Percentiles rank a stretch among this genome's conserved stretches.
Conservation (phyloP, 2,329 filamentous ascomycete species). For the Phyllosticta citriasiana region DNA sequence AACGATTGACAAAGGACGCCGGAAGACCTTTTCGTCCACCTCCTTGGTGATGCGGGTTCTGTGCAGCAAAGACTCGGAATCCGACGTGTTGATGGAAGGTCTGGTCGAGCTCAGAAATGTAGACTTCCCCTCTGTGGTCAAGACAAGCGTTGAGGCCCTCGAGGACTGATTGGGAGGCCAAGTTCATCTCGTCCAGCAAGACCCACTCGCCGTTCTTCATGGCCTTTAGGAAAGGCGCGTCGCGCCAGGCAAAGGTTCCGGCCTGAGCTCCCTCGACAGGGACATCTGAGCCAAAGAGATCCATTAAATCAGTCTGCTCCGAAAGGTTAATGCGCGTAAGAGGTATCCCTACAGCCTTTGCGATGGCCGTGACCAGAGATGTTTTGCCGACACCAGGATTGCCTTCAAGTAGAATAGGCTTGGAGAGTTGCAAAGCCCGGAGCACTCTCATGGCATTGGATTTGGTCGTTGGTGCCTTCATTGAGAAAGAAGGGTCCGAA, state of each 20-base stretch:
- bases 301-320: conserved; percentile 95
- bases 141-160: conserved; percentile 95
- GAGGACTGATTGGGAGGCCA: conserved; percentile 91
- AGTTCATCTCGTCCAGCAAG: conserved; percentile 94
- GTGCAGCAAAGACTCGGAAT: conserved; percentile 92
- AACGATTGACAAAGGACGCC: conserved; percentile 93
- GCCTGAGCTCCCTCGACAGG: conserved; percentile 87
- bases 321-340: conserved; percentile 94
- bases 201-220: conserved; percentile 99
- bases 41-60: conserved; percentile 96
- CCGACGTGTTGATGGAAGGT: conserved; percentile 81
- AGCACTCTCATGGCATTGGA: conserved; percentile 85
- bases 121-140: conserved; percentile 91
- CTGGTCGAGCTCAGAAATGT: conserved; percentile 89
- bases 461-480: conserved; percentile 82
- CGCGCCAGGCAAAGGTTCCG: conserved; percentile 88
- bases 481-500: conserved; percentile 57
- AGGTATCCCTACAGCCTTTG: conserved; percentile 66
- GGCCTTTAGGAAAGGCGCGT: conserved; percentile 87
- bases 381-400: conserved; percentile 99
- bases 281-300: conserved; percentile 92
- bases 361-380: conserved; percentile 77
- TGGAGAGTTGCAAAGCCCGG: conserved; percentile 76
- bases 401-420: conserved; percentile 89
- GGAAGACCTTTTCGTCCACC: conserved; percentile 91